Conservation (phyloP, 225 moss, liverwort and hornwort species). For the Physcomitrium patens region DNA sequence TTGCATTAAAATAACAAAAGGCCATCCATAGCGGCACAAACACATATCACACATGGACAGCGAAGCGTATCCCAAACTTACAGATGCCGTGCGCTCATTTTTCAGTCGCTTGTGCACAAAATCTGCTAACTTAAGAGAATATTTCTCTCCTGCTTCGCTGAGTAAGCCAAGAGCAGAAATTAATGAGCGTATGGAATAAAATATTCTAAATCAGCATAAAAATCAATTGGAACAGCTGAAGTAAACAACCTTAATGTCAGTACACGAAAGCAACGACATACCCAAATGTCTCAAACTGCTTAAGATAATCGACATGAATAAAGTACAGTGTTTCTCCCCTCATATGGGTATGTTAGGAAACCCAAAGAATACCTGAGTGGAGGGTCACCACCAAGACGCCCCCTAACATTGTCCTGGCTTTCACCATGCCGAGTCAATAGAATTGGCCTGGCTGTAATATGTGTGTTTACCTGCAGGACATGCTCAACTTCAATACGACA, state of each 20-base stretch:
- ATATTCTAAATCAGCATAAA: background rate
- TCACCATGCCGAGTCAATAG: slow-evolving; percentile 95
- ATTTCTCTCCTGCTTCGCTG: slow-evolving; percentile 94
- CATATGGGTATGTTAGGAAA: slow-evolving; percentile 10
- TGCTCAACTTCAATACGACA: slow-evolving; percentile 9
- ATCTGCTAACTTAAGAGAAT: slow-evolving; percentile 89
- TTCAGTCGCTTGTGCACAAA: slow-evolving; percentile 96
- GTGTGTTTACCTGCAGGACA: slow-evolving; percentile 78
- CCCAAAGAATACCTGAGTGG: slow-evolving; percentile 66
- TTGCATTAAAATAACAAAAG: slow-evolving; percentile 17
- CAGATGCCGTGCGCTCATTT: slow-evolving; percentile 95
- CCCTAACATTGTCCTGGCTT: slow-evolving; percentile 94
- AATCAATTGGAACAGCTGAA: background rate
- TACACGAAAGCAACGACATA: background rate
- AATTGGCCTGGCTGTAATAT: slow-evolving; percentile 94
- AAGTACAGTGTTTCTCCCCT: slow-evolving; percentile 1
- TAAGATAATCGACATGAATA: slow-evolving; percentile 22
- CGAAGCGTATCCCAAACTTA: slow-evolving; percentile 51
- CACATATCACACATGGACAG: slow-evolving; percentile 15
- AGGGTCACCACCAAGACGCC: slow-evolving; percentile 97
- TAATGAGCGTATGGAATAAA: slow-evolving; percentile 11
- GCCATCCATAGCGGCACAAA: background rate
- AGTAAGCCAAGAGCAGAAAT: slow-evolving; percentile 29
- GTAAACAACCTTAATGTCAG: background rate
- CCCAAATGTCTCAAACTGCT: slow-evolving; percentile 25